Evolutionary conservation across 129 eudicot species (phyloP).

Genomic region (Tagetes erecta): DNA sequence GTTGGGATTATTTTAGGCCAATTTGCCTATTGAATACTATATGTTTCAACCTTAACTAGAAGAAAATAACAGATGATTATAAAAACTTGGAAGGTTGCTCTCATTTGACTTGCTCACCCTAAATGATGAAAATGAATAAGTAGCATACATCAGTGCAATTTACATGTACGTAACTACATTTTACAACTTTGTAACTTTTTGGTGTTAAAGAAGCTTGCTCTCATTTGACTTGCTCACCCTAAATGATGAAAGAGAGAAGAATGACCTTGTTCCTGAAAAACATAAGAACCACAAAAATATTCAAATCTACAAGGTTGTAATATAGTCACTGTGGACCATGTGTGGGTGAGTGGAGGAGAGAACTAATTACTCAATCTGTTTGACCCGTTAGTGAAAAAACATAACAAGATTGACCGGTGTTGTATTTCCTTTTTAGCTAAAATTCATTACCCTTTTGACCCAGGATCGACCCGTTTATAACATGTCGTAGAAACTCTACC

Average conservation of each 20-base stretch:
- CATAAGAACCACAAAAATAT: slow-evolving; percentile 29
- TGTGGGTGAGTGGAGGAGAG: background rate
- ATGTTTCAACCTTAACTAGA: background rate
- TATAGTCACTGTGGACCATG: background rate
- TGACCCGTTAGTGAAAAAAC: background rate
- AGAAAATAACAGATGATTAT: background rate
- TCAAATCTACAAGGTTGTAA: slow-evolving; percentile 16
- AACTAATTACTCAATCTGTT: background rate
- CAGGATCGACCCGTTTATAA: background rate
- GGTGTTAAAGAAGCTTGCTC: slow-evolving; percentile 40
- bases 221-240: slow-evolving; percentile 69
- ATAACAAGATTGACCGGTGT: background rate
- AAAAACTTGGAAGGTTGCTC: slow-evolving; percentile 24
- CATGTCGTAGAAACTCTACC: slow-evolving; percentile 38
- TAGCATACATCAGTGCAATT: slow-evolving; percentile 23
- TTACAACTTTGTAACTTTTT: slow-evolving; percentile 31
- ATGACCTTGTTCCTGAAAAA: slow-evolving; percentile 84
- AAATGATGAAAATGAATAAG: slow-evolving; percentile 40
- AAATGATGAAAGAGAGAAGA: slow-evolving; percentile 95
- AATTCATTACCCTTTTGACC: background rate
- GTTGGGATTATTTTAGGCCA: too few relatives aligned
- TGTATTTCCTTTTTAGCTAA: background rate
- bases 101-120: slow-evolving; percentile 69
- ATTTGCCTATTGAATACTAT: background rate
- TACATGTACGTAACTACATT: slow-evolving; percentile 26